Evolutionary conservation across 805 yeast genomes (phyloP).

Genomic region (Lipomyces yamadae): DNA sequence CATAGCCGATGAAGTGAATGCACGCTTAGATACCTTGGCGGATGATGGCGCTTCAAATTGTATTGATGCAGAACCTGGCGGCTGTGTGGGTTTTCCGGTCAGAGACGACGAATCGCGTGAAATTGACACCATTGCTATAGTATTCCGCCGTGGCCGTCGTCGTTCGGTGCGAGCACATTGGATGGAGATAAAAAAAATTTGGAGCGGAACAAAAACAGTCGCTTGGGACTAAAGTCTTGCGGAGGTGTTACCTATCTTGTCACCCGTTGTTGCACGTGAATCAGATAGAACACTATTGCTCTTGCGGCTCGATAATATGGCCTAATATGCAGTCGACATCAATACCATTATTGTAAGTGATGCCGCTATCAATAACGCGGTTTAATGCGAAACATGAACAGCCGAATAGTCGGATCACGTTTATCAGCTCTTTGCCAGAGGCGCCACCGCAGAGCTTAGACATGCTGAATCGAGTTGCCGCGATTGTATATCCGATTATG

Average conservation of each 20-base stretch:
- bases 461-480: slow-evolving; percentile 37
- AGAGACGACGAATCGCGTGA: slow-evolving; percentile 18
- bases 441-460: slow-evolving; percentile 30
- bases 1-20: not conserved
- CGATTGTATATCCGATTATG: slow-evolving; percentile 39
- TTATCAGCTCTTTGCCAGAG: slow-evolving; percentile 33
- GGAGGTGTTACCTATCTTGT: not conserved
- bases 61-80: slow-evolving; percentile 10
- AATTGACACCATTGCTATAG: slow-evolving; percentile 14
- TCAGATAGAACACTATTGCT: too few relatives aligned
- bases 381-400: slow-evolving; percentile 27
- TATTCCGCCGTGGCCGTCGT: not conserved
- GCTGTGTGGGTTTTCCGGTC: not conserved
- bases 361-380: slow-evolving; percentile 32
- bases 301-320: not conserved
- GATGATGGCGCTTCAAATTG: slow-evolving; percentile 11
- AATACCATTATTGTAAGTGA: not conserved
- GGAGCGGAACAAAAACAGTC: not conserved
- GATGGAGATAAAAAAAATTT: not conserved
- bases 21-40: slow-evolving; percentile 5
- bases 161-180: not conserved
- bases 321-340: too few relatives aligned
- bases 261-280: not conserved
- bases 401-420: slow-evolving; percentile 36
- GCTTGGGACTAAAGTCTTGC: not conserved